A percentile compares a stretch with the other conserved stretches of the same genome.
These are phyloP conservation scores for Coprinopsis cinerea DNA, from an alignment of 768 basidiomycete genomes.

Conservation along the genomic window DNA sequence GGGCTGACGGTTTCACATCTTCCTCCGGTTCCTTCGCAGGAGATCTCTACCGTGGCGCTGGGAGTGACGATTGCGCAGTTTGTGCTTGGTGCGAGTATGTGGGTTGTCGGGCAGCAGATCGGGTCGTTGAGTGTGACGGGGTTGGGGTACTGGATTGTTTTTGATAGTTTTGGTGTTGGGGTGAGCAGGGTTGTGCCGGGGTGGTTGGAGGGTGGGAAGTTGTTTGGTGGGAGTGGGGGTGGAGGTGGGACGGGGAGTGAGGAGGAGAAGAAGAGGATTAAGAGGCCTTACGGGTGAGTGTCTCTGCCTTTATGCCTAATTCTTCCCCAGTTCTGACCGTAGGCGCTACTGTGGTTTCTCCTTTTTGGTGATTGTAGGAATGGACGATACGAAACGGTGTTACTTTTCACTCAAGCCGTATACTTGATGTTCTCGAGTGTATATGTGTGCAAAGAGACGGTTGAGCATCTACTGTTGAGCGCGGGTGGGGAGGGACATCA, in stretches of 20 bases:
- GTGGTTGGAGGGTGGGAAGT: too few species aligned
- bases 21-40: slow-evolving; percentile 10
- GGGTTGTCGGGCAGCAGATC: slow-evolving; percentile 85
- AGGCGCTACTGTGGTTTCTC: not conserved
- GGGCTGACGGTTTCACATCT: not conserved
- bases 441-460: slow-evolving; percentile 95
- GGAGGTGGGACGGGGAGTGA: slow-evolving; percentile 14
- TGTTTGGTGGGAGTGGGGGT: too few species aligned
- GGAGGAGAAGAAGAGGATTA: slow-evolving; percentile 36
- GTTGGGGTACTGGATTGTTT: slow-evolving; percentile 94
- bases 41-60: slow-evolving; percentile 19
- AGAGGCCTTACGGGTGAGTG: slow-evolving; percentile 49
- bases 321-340: slow-evolving; percentile 8
- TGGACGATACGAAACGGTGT: slow-evolving; percentile 60
- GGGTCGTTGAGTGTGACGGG: slow-evolving; percentile 87
- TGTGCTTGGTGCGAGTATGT: slow-evolving; percentile 64
- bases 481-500: slow-evolving; percentile 58
- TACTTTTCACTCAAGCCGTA: slow-evolving; percentile 85
- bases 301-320: slow-evolving; percentile 7
- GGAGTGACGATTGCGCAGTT: slow-evolving; percentile 42
- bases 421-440: slow-evolving; percentile 93
- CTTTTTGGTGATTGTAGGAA: slow-evolving; percentile 33
- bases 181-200: slow-evolving; percentile 40
- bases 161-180: slow-evolving; percentile 82
- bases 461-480: slow-evolving; percentile 85